Evolutionary conservation across 805 yeast genomes (phyloP).

Genomic region (Saccharomycopsis malanga): DNA sequence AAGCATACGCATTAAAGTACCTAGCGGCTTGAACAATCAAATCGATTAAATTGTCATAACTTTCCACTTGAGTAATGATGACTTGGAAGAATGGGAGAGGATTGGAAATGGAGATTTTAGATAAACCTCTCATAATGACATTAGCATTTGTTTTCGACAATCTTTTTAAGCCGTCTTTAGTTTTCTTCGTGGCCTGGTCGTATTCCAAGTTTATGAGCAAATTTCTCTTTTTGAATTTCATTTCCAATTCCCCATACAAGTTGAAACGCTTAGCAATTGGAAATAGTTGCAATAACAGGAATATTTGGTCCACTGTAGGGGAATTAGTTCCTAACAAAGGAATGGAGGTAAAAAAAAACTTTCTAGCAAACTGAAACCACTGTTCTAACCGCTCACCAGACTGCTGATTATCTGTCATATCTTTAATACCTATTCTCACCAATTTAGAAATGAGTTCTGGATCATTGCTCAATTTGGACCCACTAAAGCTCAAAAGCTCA

Average conservation of each 20-base stretch:
- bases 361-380: slow-evolving; percentile 61
- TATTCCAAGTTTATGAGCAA: slow-evolving; percentile 51
- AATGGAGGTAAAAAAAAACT: slow-evolving; percentile 59
- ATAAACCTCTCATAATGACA: slow-evolving; percentile 64
- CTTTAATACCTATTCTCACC: slow-evolving; percentile 46
- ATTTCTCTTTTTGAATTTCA: slow-evolving; percentile 48
- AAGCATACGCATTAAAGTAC: slow-evolving; percentile 66
- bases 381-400: slow-evolving; percentile 18
- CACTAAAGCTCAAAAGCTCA: slow-evolving; percentile 46
- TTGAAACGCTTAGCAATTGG: slow-evolving; percentile 61
- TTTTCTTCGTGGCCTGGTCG: slow-evolving; percentile 66
- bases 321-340: slow-evolving; percentile 49
- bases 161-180: slow-evolving; percentile 71
- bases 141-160: slow-evolving; percentile 73
- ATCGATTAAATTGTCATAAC: slow-evolving; percentile 79
- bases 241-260: slow-evolving; percentile 72
- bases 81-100: slow-evolving; percentile 74
- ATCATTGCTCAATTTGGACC: slow-evolving; percentile 45
- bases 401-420: slow-evolving; percentile 18
- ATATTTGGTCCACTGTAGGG: slow-evolving; percentile 54
- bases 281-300: slow-evolving; percentile 43
- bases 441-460: slow-evolving; percentile 47
- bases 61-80: slow-evolving; percentile 75
- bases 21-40: slow-evolving; percentile 73
- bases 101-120: slow-evolving; percentile 64